Percentiles rank a stretch among this genome's conserved stretches.
Evolutionary conservation across 1,284 basidiomycete species (phyloP).

Genomic region (Cystobasidiaceae sp.): DNA sequence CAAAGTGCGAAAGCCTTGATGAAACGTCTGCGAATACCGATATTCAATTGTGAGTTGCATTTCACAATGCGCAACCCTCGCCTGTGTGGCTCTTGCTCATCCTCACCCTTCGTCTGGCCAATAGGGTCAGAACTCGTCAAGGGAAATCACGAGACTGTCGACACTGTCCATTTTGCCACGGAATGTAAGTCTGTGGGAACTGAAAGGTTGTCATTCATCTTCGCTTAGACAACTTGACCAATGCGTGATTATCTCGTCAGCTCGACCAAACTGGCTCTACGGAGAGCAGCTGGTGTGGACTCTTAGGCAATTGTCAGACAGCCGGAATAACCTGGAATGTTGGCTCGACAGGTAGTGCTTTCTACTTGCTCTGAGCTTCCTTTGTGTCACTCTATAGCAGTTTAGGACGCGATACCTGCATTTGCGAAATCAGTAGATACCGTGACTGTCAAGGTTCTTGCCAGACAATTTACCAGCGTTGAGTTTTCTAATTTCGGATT

Average conservation of each 20-base stretch:
- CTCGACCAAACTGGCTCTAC: constrained; percentile 19
- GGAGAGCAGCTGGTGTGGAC: constrained; percentile 7
- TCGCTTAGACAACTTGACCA: no score
- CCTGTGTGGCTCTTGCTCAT: no score
- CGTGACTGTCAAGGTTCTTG: no score
- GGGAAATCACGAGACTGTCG: constrained; percentile 12
- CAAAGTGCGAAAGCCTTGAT: constrained; percentile 21
- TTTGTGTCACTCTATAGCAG: no score
- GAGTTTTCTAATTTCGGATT: no score
- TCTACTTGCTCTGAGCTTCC: no score
- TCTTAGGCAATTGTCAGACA: neutral
- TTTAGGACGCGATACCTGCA: no score
- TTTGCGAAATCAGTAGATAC: no score
- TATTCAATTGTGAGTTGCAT: constrained; percentile 23
- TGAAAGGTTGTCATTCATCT: neutral
- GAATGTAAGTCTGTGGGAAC: neutral
- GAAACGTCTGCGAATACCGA: constrained; percentile 1
- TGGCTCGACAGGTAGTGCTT: constrained; percentile 10
- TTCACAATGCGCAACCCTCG: no score
- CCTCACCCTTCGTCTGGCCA: neutral
- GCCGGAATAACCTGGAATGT: neutral
- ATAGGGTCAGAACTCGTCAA: constrained; percentile 19
- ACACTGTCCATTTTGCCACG: constrained; percentile 19
- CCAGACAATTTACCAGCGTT: no score
- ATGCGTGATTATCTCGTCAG: no score